These are phyloP conservation scores for Silene latifolia DNA, from an alignment of 148 eudicot species.

Conservation along the genomic window DNA sequence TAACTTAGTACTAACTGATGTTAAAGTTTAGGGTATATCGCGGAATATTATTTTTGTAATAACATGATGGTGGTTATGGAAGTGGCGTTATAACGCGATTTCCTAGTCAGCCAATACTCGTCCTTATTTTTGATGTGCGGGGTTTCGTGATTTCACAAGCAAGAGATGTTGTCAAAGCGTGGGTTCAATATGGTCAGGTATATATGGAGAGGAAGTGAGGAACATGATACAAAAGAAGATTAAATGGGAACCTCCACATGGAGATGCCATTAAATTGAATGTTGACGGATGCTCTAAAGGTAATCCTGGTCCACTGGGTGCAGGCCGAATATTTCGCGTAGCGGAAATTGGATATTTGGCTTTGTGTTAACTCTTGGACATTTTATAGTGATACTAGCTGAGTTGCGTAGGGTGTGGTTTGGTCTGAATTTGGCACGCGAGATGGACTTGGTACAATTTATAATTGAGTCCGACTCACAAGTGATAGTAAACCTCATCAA, in stretches of 20 bases:
- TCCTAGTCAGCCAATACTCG: not conserved
- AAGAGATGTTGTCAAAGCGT: not conserved
- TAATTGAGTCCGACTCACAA: not conserved
- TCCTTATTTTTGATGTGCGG: not conserved
- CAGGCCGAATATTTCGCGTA: not conserved
- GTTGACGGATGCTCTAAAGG: not conserved
- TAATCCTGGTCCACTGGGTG: not conserved
- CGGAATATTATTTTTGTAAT: not conserved
- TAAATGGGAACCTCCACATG: not conserved
- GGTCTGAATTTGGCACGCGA: not conserved
- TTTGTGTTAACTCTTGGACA: not conserved
- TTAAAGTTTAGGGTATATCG: not conserved
- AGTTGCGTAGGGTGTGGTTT: not conserved
- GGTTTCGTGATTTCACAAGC: not conserved
- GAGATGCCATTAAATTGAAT: not conserved
- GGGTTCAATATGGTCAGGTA: no score
- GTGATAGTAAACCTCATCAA: not conserved
- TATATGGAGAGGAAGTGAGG: not conserved
- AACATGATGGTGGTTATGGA: not conserved
- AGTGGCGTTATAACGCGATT: not conserved
- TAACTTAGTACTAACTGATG: no score
- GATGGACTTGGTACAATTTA: not conserved
- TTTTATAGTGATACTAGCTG: not conserved
- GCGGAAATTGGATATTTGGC: not conserved
- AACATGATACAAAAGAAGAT: not conserved